Base-by-base conservation (phyloP, 495 filamentous ascomycete species). In the Aspergillus diversus region DNA sequence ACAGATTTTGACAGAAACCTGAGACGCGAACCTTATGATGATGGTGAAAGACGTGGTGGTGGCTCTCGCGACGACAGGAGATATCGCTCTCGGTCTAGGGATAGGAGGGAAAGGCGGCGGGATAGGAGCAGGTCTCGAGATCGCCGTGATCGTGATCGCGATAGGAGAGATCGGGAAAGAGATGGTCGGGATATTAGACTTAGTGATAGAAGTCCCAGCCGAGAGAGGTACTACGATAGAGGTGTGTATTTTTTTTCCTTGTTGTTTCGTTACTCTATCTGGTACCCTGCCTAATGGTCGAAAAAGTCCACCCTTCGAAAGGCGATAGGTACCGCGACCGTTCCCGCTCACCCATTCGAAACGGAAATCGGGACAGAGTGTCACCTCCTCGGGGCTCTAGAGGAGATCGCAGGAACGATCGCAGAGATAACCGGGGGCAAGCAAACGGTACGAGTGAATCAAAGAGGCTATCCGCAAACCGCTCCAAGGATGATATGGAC, bases 51-150 rank as follows among this genome's bases (percentile, higher is more conserved):
- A 39, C 66, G 71, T 60, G 73, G 70, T 51, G 74, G 70, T 55
- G 71, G 55, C 47, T 62, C 67, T 61, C 73, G 70, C 49, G 75
- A 77, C 33, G 73, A 78, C 42, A 72, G 73, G 48, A 76, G 80
- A 58, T 77, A 75, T 63, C 75, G 79, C 46, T 78, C 81, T 46
- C 70, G 75, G 11, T 77, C 77, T 43, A 70, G 77, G 71, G 81
- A 82, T 47, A 69, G 73, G 16, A 75, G 73, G 54, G 75, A 82
- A 31, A 67, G 71, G 66, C 63, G 74, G 35, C 74, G 71, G 61
- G 77, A 81, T 46, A 63, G 77, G 68, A 74, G 77, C 73, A 73
- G 79, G 67, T 83, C 81, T 60, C 72, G 76, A 60, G 81, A 84
- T 67, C 75, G 73, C 49, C 74, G 76, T 34, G 75, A 79, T 47